phyloP scores from a whole-genome alignment of 202 grass and related monocot species.

The Thinopyrum obtusiflorum region DNA sequence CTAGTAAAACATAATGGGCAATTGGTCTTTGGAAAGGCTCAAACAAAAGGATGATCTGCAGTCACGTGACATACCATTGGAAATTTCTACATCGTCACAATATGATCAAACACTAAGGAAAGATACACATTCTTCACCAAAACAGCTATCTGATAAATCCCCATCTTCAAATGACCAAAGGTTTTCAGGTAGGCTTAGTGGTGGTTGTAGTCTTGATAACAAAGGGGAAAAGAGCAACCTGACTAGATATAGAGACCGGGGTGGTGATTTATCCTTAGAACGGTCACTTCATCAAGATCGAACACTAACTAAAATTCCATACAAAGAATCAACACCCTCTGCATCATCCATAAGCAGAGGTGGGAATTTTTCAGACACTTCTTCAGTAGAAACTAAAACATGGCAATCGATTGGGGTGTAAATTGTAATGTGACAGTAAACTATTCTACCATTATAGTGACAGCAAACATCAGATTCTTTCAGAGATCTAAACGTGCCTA shows the following conservation, averaged over 20 bases:
- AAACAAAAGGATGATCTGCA: conserved; percentile 47
- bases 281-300: too few species aligned
- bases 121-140: conserved; percentile 60
- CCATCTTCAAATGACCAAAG: conserved; percentile 57
- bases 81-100: conserved; percentile 53
- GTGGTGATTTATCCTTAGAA: too few species aligned
- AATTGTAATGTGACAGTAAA: too few species aligned
- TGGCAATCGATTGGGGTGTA: too few species aligned
- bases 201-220: conserved; percentile 52
- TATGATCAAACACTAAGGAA: conserved; percentile 71
- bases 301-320: conserved; percentile 43
- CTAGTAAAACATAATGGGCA: conserved; percentile 1
- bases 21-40: conserved; percentile 49
- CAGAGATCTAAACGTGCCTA: too few species aligned
- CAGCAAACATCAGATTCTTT: too few species aligned
- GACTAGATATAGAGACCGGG: too few species aligned
- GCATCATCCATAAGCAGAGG: conserved; percentile 66
- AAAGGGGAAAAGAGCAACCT: conserved; percentile 48
- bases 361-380: conserved; percentile 48
- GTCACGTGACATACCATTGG: conserved; percentile 24
- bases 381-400: conserved; percentile 13
- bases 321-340: conserved; percentile 74
- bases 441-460: too few species aligned
- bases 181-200: not conserved
- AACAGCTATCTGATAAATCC: conserved; percentile 64